Base-by-base conservation (phyloP, 2,329 filamentous ascomycete species). In the Trichoderma simmonsii region DNA sequence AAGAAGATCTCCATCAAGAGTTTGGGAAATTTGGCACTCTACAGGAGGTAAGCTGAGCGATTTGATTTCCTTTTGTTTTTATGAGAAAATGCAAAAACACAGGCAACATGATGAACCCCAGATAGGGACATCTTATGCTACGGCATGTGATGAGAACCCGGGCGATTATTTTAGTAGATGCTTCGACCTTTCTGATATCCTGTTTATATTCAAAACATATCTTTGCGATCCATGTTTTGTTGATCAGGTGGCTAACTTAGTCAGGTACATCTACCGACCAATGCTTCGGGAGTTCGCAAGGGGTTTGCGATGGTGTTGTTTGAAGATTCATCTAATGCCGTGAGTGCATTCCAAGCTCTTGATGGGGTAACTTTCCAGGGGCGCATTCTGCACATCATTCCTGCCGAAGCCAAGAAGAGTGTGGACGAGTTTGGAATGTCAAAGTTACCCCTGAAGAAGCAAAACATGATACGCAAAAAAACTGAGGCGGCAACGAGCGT, bases 161-260 rank as follows among this genome's bases (percentile, higher is more conserved):
- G 91, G 91, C 94, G 91, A 93, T 89, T 92, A 96, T 97, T 97
- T 97, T 99, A 98, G 96, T 99, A 99, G 95, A 98, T 97, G 93
- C 93, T 92, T 95, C 91, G 94, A 92, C 83, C 86, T 86, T 9
- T 88, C 94, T 96, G 92, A 95, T 77, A 79, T 74, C 75, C 74
- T 79, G 76, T 61, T 32, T 76, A 75, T 75, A 75, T 75, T 34
- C 32, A 51, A 15, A 60, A 57, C 26, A 63, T 24, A 1, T 21
- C n/a, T 60, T 54, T 70, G 71, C 73, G 69, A 70, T 74, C 74
- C 77, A 73, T 73, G 66, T 71, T 51, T 75, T 56, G 11, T 59
- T 68, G 62, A 69, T 71, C 26, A 57, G 69, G 71, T 65, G 66
- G 74, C 80, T 81, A 77, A 81, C 77, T 71, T 73, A 74, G 77